Conservation (phyloP, 345 rosid species). For the Moricandia moricandioides region DNA sequence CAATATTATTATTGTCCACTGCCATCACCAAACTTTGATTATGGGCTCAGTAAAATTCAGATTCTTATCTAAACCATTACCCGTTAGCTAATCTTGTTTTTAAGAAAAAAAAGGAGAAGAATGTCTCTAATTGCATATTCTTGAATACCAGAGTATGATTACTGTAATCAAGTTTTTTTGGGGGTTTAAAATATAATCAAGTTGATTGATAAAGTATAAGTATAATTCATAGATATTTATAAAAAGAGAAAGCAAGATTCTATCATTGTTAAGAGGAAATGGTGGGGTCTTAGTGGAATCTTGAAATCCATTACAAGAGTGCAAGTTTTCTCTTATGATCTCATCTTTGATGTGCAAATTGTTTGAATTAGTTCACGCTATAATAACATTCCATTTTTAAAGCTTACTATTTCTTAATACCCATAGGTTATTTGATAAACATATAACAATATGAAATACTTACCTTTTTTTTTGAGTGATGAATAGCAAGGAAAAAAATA, state of each 20-base stretch:
- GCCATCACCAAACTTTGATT: neutral
- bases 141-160: neutral
- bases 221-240: conserved; percentile 3
- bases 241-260: conserved; percentile 29
- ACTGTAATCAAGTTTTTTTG: conserved; percentile 5
- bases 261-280: conserved; percentile 25
- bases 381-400: neutral
- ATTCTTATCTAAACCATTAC: neutral
- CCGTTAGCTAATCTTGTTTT: neutral
- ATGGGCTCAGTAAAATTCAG: neutral
- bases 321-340: conserved; percentile 37
- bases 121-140: neutral
- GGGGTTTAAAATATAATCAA: conserved; percentile 8
- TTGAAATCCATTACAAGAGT: conserved; percentile 28
- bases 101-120: neutral
- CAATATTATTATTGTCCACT: neutral
- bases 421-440: neutral
- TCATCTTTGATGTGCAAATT: conserved; percentile 28
- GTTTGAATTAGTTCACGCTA: neutral
- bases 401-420: neutral
- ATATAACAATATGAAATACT: neutral
- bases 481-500: neutral
- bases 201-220: conserved; percentile 23
- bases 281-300: conserved; percentile 35
- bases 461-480: neutral